Conservation (phyloP, 345 rosid species). For the Dimocarpus longan region DNA sequence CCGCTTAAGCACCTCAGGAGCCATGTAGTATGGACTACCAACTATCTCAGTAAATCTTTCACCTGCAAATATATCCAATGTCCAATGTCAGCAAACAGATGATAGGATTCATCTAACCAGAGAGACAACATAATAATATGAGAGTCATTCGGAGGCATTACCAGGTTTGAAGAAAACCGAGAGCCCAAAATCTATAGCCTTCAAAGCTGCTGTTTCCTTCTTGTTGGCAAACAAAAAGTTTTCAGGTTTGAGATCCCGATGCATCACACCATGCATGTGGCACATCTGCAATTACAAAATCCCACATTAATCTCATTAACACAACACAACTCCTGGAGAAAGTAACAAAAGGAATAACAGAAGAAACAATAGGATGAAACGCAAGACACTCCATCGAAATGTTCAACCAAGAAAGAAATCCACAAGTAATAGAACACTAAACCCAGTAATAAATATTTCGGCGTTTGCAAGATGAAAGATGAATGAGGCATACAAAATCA, state of each 20-base stretch:
- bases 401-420: neutral
- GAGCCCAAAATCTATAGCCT: conserved; percentile 95
- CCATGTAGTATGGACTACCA: conserved; percentile 99
- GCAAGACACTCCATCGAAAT: neutral
- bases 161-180: conserved; percentile 96
- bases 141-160: conserved; percentile 32
- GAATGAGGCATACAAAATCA: neutral
- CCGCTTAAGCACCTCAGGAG: conserved; percentile 90
- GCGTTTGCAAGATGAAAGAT: neutral
- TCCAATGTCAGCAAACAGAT: conserved; percentile 19
- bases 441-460: neutral
- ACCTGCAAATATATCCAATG: conserved; percentile 43
- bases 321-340: neutral
- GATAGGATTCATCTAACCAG: neutral
- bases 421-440: neutral
- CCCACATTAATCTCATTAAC: conserved; percentile 11
- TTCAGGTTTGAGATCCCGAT: conserved; percentile 92
- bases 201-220: conserved; percentile 80
- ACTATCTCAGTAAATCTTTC: conserved; percentile 88
- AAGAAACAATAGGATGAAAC: neutral
- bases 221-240: conserved; percentile 89
- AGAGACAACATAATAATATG: neutral
- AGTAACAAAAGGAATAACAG: neutral
- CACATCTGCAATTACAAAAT: conserved; percentile 60
- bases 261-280: conserved; percentile 91